Conservation (phyloP, 805 yeast genomes). For the Zygosaccharomyces rouxii region DNA sequence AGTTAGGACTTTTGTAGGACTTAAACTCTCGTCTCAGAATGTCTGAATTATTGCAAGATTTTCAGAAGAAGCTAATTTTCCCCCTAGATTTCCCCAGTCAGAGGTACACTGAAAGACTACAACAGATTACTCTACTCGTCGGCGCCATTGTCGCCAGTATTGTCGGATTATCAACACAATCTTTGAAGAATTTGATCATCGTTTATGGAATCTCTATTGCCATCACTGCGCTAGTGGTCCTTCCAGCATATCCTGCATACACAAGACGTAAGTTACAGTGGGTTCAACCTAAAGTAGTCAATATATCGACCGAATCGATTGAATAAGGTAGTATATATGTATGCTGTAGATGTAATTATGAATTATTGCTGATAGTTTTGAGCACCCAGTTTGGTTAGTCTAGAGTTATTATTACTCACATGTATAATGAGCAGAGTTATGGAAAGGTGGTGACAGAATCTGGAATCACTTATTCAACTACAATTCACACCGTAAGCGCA, state of each 20-base stretch:
- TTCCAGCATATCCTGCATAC: constrained; percentile 59
- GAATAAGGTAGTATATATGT: background rate
- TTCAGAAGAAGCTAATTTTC: constrained; percentile 26
- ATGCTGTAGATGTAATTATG: background rate
- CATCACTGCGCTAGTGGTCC: constrained; percentile 37
- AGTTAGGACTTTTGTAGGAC: background rate
- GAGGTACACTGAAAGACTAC: constrained; percentile 17
- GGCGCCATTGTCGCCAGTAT: constrained; percentile 39
- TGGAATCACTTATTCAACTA: background rate
- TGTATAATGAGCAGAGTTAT: background rate
- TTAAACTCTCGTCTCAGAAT: constrained; percentile 19
- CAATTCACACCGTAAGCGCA: background rate
- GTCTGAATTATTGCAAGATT: constrained; percentile 32
- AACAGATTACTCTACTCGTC: constrained; percentile 15
- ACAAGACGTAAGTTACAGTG: constrained; percentile 48
- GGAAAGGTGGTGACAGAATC: background rate
- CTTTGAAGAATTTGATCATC: constrained; percentile 39
- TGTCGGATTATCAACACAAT: constrained; percentile 46
- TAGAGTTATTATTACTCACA: background rate
- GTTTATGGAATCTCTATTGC: constrained; percentile 38
- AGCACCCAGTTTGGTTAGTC: background rate
- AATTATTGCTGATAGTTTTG: background rate
- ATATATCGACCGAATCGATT: background rate
- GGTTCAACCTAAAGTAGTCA: constrained; percentile 34
- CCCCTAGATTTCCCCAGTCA: constrained; percentile 37